Percentiles rank a stretch among this genome's conserved stretches.
Conservation (phyloP, 2,329 filamentous ascomycete genomes). For the Penicillium sp. region DNA sequence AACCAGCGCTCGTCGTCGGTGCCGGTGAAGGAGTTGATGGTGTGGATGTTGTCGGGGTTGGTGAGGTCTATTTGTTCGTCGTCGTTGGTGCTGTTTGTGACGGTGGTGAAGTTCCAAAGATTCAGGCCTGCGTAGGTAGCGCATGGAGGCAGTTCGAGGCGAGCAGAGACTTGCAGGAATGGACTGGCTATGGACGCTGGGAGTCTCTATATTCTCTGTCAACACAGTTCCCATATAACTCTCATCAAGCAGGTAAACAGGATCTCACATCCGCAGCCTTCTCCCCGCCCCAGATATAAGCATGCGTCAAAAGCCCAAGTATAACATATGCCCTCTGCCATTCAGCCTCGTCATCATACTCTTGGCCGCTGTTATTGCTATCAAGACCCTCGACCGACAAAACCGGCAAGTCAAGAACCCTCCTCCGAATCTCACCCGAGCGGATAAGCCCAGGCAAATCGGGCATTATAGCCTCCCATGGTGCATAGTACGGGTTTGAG, state of each 20-base stretch:
- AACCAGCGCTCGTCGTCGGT: constrained; percentile 46
- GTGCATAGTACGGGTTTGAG: constrained; percentile 79
- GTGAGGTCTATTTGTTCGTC: constrained; percentile 24
- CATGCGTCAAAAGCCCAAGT: constrained; percentile 71
- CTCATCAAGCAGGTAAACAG: background rate
- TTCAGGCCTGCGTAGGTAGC: constrained; percentile 42
- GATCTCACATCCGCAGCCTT: constrained; percentile 60
- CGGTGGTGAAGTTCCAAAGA: constrained; percentile 37
- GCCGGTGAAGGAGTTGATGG: constrained; percentile 34
- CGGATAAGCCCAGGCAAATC: constrained; percentile 52
- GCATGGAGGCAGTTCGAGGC: constrained; percentile 36
- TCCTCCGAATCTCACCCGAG: constrained; percentile 67
- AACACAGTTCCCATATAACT: background rate
- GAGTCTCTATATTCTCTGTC: constrained; percentile 24
- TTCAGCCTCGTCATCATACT: constrained; percentile 63
- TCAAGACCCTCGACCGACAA: constrained; percentile 72
- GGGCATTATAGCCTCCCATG: constrained; percentile 61
- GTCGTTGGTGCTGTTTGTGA: background rate
- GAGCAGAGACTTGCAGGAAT: constrained; percentile 32
- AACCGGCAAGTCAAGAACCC: constrained; percentile 72
- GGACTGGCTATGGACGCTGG: constrained; percentile 35
- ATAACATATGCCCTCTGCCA: constrained; percentile 81
- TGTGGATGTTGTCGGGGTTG: constrained; percentile 33
- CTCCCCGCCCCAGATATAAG: constrained; percentile 79
- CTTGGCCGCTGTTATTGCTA: constrained; percentile 9